phyloP scores from a whole-genome alignment of 768 basidiomycete species.

The Filobasidium floriforme region DNA sequence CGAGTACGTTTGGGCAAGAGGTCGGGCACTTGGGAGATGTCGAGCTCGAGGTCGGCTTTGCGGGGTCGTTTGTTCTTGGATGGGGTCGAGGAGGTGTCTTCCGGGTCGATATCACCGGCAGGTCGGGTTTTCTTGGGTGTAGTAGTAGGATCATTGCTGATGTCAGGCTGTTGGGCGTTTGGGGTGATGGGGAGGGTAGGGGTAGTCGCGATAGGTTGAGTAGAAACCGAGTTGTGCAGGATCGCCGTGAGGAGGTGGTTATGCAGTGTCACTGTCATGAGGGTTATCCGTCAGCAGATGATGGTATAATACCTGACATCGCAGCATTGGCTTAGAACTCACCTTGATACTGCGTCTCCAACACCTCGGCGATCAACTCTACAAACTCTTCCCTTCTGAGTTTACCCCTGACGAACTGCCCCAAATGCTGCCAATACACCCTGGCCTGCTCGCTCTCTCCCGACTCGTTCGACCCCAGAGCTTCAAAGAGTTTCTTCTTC shows the following conservation, averaged over 20 bases:
- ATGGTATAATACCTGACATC: background rate
- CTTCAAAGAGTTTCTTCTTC: constrained; percentile 11
- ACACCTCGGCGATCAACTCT: constrained; percentile 2
- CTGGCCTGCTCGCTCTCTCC: constrained; percentile 11
- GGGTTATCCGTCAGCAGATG: background rate
- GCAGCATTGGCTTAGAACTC: background rate
- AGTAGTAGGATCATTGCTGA: background rate
- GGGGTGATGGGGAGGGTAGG: constrained; percentile 18
- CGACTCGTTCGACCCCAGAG: constrained; percentile 11
- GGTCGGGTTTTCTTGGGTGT: background rate
- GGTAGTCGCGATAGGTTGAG: constrained; percentile 13
- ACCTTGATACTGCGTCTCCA: constrained; percentile 17
- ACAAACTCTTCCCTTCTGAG: constrained; percentile 23
- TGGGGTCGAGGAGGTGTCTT: background rate
- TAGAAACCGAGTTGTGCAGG: constrained; percentile 23
- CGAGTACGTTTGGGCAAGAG: constrained; percentile 12
- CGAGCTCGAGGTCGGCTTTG: constrained; percentile 11
- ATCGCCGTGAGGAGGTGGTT: constrained; percentile 23
- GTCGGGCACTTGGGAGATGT: constrained; percentile 7
- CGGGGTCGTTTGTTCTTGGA: constrained; percentile 7
- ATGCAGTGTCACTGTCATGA: constrained; percentile 14
- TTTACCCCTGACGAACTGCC: constrained; percentile 19
- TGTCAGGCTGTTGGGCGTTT: background rate
- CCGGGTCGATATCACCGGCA: too few relatives aligned
- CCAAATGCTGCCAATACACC: constrained; percentile 17